phyloP scores from a whole-genome alignment of 169 alveolate genomes.

The Eimeria maxima region DNA sequence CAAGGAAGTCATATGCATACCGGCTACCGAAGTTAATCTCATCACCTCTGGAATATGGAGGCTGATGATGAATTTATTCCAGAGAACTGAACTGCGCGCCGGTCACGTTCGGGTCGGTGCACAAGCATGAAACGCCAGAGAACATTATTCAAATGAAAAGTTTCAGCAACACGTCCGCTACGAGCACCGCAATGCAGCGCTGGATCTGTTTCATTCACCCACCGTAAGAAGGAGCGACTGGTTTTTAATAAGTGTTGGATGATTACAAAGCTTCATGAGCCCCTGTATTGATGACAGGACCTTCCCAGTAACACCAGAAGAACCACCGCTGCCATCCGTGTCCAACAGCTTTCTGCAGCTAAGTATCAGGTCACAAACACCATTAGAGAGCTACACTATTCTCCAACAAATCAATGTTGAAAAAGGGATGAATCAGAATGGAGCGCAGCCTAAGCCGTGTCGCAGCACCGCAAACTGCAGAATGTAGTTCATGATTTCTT shows the following conservation, averaged over 20 bases:
- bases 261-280: constrained; percentile 93
- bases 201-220: background rate
- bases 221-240: constrained; percentile 71
- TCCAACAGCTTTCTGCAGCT: constrained; percentile 88
- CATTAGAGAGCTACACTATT: constrained; percentile 69
- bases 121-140: background rate
- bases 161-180: background rate
- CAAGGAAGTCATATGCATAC: background rate
- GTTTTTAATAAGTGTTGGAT: constrained; percentile 88
- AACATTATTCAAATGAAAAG: background rate
- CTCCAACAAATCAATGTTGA: constrained; percentile 44
- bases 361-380: constrained; percentile 65
- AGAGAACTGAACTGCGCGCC: background rate
- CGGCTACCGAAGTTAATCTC: background rate
- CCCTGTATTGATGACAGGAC: constrained; percentile 90
- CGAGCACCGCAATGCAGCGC: background rate
- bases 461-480: background rate
- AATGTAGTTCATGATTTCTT: background rate
- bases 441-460: background rate
- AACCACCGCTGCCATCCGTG: constrained; percentile 84
- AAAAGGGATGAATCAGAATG: background rate
- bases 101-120: background rate
- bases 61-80: background rate
- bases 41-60: background rate
- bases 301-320: constrained; percentile 85